A percentile compares a stretch with the other conserved stretches of the same genome.
Evolutionary conservation across 1,284 basidiomycete genomes (phyloP).

Genomic region (Leccinum angustisporum): DNA sequence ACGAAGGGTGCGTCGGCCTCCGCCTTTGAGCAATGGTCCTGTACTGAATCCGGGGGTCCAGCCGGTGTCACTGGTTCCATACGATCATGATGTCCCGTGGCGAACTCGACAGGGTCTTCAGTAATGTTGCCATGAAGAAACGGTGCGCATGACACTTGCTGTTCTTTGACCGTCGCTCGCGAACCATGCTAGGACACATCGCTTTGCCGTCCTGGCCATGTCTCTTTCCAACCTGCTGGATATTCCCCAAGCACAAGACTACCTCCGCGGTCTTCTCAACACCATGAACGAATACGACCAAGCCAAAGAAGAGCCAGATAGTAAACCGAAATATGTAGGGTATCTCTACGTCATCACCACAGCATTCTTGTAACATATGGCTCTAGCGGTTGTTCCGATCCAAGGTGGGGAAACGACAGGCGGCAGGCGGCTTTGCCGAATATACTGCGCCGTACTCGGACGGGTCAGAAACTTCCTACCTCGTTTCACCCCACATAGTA

Average conservation of each 20-base stretch:
- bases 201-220: conserved; percentile 81
- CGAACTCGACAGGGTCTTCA: conserved; percentile 75
- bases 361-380: conserved; percentile 5
- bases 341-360: conserved; percentile 8
- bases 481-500: conserved; percentile 75
- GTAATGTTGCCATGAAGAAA: conserved; percentile 72
- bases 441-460: conserved; percentile 63
- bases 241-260: conserved; percentile 73
- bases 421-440: conserved; percentile 52
- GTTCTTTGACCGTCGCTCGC: neutral
- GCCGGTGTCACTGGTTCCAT: conserved; percentile 85
- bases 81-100: conserved; percentile 74
- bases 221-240: conserved; percentile 80
- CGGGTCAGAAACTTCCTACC: conserved; percentile 63
- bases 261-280: conserved; percentile 69
- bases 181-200: conserved; percentile 55
- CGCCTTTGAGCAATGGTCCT: neutral
- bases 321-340: conserved; percentile 73
- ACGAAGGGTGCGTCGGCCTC: conserved; percentile 66
- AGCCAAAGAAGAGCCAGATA: conserved; percentile 77
- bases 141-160: conserved; percentile 46
- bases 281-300: conserved; percentile 78
- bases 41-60: conserved; percentile 31
- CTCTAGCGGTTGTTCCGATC: conserved; percentile 59
- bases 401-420: conserved; percentile 51